Evolutionary conservation across 1,284 basidiomycete species (phyloP).

Genomic region (Prillingera fragicola): DNA sequence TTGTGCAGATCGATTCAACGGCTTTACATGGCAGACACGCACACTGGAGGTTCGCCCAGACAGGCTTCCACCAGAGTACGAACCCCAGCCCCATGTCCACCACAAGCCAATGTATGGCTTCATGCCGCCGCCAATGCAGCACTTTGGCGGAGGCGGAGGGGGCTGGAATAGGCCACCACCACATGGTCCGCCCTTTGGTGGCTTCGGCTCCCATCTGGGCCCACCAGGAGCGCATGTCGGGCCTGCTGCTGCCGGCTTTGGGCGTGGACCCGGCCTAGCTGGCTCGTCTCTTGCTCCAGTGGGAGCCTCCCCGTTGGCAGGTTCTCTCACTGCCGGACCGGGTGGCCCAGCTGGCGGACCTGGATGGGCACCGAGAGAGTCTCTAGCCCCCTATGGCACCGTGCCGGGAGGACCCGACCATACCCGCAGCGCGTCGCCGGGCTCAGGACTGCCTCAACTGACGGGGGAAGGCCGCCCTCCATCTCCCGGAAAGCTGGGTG

Average conservation of each 20-base stretch:
- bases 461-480: constrained; percentile 5
- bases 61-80: constrained; percentile 58
- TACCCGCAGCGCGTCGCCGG: not conserved
- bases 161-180: constrained; percentile 15
- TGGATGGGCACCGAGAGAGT: too few relatives aligned
- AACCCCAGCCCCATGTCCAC: constrained; percentile 50
- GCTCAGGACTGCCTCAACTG: not conserved
- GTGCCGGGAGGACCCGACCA: too few relatives aligned
- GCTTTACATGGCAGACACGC: constrained; percentile 86
- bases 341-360: not conserved
- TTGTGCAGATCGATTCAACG: constrained; percentile 62
- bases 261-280: constrained; percentile 12
- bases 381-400: too few relatives aligned
- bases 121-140: constrained; percentile 13
- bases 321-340: constrained; percentile 31
- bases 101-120: constrained; percentile 23
- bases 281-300: constrained; percentile 21
- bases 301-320: constrained; percentile 41
- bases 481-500: not conserved
- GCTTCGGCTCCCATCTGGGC: constrained; percentile 15
- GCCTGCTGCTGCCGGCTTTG: constrained; percentile 8
- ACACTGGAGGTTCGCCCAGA: constrained; percentile 82
- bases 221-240: constrained; percentile 9
- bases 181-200: constrained; percentile 29
- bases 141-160: constrained; percentile 12